A percentile compares a stretch with the other conserved stretches of the same genome.
Conservation (phyloP, 139 green algal genomes). For the Micractinium sp. region DNA sequence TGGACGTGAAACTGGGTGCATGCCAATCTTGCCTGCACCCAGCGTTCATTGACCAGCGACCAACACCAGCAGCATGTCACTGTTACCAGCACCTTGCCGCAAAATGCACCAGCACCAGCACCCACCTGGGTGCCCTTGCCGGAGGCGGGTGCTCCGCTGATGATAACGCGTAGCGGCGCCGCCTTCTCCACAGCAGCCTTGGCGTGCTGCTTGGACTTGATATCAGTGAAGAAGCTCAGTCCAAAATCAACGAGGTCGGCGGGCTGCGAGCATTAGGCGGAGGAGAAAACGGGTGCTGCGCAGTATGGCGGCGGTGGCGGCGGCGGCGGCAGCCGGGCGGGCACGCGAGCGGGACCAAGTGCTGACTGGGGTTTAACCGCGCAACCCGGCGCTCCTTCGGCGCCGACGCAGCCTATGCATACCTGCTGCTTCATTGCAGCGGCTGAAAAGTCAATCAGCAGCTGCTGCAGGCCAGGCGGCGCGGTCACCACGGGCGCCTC, state of each 20-base stretch:
- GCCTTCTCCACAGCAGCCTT: background rate
- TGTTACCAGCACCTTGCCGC: too few species aligned
- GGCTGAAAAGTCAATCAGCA: background rate
- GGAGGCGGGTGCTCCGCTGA: slow-evolving; percentile 91
- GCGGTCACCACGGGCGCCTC: background rate
- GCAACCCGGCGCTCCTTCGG: background rate
- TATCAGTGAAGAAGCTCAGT: background rate
- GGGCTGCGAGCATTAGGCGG: background rate
- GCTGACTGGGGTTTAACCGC: background rate
- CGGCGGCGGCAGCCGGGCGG: background rate
- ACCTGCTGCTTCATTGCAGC: background rate
- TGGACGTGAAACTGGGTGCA: too few species aligned
- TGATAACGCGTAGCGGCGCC: slow-evolving; percentile 86
- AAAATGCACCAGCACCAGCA: background rate
- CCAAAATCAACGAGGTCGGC: background rate
- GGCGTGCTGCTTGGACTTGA: background rate
- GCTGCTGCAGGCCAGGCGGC: background rate
- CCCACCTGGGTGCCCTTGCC: slow-evolving; percentile 94
- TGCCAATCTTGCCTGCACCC: too few species aligned
- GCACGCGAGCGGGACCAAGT: background rate
- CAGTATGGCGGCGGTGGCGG: background rate
- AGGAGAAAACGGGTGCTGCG: background rate
- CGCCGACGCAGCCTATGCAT: background rate
- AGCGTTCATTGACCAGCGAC: too few species aligned
- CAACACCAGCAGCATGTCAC: too few species aligned